Evolutionary conservation across 306 rosid species (phyloP), one percentile per base, ranked within the genome.

Genomic region (Corylus americana): DNA sequence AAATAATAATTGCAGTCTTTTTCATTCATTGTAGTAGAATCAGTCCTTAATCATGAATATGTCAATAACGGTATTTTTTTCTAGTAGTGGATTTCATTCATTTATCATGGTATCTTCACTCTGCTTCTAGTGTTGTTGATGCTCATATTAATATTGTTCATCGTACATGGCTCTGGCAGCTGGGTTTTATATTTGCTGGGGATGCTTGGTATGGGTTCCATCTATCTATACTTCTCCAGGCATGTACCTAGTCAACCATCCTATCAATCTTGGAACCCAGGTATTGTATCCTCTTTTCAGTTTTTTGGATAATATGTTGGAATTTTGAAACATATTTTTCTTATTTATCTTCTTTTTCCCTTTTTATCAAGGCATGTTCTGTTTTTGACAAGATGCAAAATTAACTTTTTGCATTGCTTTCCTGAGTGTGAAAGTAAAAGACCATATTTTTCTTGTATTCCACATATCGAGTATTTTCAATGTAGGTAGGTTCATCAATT

Each of bases 121-220:
- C 18, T 59, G 20, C 45, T 66, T 45, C 62, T 58, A 12, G 68
- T 84, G 45, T 57, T 42, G 9, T 51, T 59, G 25, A 27, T 73
- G 31, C 73, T 70, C 72, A 49, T 71, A 79, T 81, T 71, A 75
- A 35, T 49, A 18, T 39, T 62, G 22, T 14, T 59, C 22, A 58
- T 71, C 78, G 59, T 55, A 68, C 72, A 67, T 83, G 70, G 74
- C 77, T 78, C 76, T 89, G 78, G 86, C 96, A 95, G 99, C 99
- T 78, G 99, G 99, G 11, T 95, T 91, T 83, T 95, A 95, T 86
- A 95, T 95, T 82, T 95, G 99, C 71, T 95, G 99, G 99, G 99
- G 99, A 77, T 95, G 99, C 88, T 88, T 95, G 83, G 99, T 95
- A 31, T 95, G 99, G 99, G 97, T 95, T 84, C 99, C 99, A 75